Evolutionary conservation across 2,329 filamentous ascomycete genomes (phyloP), one percentile per base, ranked within the genome.

Genomic region (Venturia oleaginea): DNA sequence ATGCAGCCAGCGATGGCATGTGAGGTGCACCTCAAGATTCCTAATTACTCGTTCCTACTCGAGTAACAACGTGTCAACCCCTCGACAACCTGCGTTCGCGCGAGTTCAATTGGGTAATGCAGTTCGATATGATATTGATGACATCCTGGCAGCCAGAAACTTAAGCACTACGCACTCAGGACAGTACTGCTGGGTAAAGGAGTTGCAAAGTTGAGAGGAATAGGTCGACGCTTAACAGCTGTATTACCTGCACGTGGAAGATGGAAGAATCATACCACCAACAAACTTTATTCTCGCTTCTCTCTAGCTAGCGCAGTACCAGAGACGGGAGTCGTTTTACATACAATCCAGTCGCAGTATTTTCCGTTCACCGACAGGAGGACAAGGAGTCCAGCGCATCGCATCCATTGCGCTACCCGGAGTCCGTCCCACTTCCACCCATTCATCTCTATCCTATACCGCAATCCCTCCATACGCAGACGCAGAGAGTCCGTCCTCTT

Each of bases 291-390:
- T 57, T 57, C 11, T 51, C 51, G 11, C 30, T 10, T n/a, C 30
- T n/a, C 51, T 30, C 27, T 2, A 13, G 51, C 30, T 34, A 34
- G 17, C 17, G 27, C 22, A 34, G 17, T 27, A 27, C 46, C 46
- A 27, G 10, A 57, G 27, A 22, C 17, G 51, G 30, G 30, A n/a
- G 51, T 57, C 15, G n/a, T 57, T 32, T 30, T 57, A 57, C 51
- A 34, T 57, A 57, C 51, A 32, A 34, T 34, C 30, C 51, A 34
- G 51, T 57, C 51, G 51, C 27, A n/a, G 51, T 34, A 57, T 57
- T 57, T n/a, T 10, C 51, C 51, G 17, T 32, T 34, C 27, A 32
- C 46, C 46, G 46, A 51, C 46, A 27, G 13, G 22, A 22, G 22
- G 22, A 11, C 22, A 51, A 27, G 8, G 7, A 34, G 30, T 34